A percentile compares a stretch with the other conserved stretches of the same genome.
phyloP scores from a whole-genome alignment of 2,329 filamentous ascomycete species.

The Beauveria rudraprayagi region DNA sequence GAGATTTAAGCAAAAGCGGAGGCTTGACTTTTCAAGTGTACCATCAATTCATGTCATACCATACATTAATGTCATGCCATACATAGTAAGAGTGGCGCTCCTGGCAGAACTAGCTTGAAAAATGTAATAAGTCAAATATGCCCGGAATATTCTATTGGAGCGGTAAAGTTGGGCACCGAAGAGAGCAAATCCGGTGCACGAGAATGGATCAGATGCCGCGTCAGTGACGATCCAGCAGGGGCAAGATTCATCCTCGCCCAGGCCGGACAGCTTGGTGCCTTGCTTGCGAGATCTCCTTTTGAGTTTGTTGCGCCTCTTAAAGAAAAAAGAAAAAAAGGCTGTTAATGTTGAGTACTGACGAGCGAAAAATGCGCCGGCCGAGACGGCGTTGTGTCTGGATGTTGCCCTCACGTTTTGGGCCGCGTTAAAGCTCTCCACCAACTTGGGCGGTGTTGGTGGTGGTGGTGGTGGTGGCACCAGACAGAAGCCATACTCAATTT shows the following conservation, averaged over 20 bases:
- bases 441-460: background rate
- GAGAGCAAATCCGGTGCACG: constrained; percentile 1
- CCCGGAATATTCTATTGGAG: background rate
- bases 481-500: background rate
- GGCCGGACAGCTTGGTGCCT: background rate
- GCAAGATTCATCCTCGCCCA: constrained; percentile 1
- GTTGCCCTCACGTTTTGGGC: constrained; percentile 9
- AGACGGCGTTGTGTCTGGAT: constrained; percentile 3
- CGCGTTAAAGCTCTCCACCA: background rate
- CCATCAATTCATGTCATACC: background rate
- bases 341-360: background rate
- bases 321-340: too few relatives aligned
- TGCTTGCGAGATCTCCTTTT: constrained; percentile 7
- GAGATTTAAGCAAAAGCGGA: constrained; percentile 12
- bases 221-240: background rate
- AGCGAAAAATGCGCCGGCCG: background rate
- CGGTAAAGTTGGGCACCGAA: constrained; percentile 7
- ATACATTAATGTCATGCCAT: background rate
- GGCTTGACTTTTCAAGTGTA: background rate
- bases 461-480: background rate
- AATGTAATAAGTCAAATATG: background rate
- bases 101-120: background rate
- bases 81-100: background rate
- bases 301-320: background rate
- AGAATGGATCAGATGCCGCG: background rate